Conservation (phyloP, 768 basidiomycete genomes). For the Hericium erinaceus region DNA sequence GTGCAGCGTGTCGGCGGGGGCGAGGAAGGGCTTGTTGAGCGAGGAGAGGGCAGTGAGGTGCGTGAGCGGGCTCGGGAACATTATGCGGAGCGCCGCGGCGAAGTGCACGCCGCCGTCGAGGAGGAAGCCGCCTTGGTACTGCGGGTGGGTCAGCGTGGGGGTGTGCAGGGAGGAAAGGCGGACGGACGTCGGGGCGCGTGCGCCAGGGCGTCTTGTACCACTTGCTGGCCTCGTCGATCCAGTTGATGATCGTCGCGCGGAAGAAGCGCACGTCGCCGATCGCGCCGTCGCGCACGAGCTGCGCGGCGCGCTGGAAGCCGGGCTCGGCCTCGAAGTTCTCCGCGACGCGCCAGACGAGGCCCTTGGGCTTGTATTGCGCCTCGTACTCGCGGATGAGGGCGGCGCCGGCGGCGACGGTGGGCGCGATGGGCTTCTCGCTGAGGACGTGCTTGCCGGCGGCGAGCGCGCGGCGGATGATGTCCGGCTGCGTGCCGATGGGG, state of each 20-base stretch:
- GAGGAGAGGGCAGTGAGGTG: constrained; percentile 57
- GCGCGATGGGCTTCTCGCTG: constrained; percentile 81
- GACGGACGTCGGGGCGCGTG: constrained; percentile 65
- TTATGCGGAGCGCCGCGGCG: constrained; percentile 49
- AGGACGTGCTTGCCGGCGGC: constrained; percentile 81
- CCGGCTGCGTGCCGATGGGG: constrained; percentile 69
- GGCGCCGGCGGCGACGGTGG: constrained; percentile 55
- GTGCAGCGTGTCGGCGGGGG: constrained; percentile 74
- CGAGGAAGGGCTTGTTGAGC: constrained; percentile 60
- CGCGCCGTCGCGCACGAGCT: constrained; percentile 44
- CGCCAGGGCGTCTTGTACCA: constrained; percentile 84
- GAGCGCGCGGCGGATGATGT: constrained; percentile 51
- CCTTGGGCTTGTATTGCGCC: constrained; percentile 51
- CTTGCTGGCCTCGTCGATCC: constrained; percentile 52
- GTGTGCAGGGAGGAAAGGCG: constrained; percentile 3
- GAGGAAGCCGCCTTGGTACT: constrained; percentile 80
- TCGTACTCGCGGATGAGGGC: constrained; percentile 62
- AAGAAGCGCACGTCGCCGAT: constrained; percentile 70
- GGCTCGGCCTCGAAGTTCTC: constrained; percentile 72
- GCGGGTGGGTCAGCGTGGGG: background rate
- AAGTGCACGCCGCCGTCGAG: constrained; percentile 79
- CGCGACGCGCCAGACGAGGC: constrained; percentile 71
- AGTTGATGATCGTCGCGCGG: constrained; percentile 41
- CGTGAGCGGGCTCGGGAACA: constrained; percentile 43
- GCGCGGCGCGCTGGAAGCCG: constrained; percentile 37